phyloP scores from a whole-genome alignment of 73 alveolate species.

The Paramecium sonneborni region DNA sequence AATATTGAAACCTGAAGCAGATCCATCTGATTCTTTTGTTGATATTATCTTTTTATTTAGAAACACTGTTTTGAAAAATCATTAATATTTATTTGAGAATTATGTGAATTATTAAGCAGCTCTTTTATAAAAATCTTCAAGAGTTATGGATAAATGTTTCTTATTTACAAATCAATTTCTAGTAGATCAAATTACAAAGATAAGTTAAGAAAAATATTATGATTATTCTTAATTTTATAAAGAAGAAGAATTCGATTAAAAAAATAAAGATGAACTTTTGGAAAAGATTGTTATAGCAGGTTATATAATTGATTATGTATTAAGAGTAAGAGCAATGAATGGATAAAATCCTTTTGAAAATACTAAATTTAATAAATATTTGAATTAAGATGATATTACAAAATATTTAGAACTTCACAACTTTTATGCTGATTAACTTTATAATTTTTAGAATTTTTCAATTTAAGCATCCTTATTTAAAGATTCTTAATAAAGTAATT shows the following conservation, averaged over 20 bases:
- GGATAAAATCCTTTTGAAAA: constrained; percentile 15
- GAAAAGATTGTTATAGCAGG: constrained; percentile 25
- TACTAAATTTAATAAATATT: neutral
- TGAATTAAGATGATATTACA: neutral
- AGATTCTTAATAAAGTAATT: neutral
- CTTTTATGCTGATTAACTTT: neutral
- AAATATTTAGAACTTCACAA: neutral
- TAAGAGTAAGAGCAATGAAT: neutral
- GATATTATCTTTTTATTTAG: neutral
- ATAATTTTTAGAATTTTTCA: neutral
- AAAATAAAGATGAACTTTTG: neutral
- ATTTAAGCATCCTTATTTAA: neutral
- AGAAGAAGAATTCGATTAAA: neutral
- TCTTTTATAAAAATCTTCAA: neutral
- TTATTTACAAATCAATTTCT: neutral
- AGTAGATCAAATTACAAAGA: neutral
- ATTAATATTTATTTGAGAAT: neutral
- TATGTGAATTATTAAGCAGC: constrained; percentile 11
- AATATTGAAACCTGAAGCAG: neutral
- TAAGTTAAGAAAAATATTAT: neutral
- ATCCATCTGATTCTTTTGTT: neutral
- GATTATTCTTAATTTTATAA: neutral
- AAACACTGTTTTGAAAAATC: neutral
- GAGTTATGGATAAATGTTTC: neutral
- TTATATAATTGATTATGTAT: neutral